Evolutionary conservation across 2,329 filamentous ascomycete species (phyloP).

Genomic region (Aspergillus neotritici): DNA sequence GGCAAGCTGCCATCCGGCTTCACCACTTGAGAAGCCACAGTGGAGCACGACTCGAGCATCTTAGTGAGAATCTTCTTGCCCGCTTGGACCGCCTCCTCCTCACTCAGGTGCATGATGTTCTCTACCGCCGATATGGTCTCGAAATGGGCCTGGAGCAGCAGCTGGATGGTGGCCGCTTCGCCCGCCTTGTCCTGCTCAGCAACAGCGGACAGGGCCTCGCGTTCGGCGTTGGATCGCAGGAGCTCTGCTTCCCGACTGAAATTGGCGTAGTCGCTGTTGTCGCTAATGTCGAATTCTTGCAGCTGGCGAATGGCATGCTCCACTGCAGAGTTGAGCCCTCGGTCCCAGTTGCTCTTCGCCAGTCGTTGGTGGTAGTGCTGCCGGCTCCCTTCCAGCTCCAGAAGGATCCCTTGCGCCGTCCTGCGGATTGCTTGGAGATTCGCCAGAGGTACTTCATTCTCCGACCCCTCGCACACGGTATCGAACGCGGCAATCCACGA

Average conservation of each 20-base stretch:
- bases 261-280: slow-evolving; percentile 63
- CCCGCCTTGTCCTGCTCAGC: slow-evolving; percentile 77
- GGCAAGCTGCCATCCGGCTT: slow-evolving; percentile 72
- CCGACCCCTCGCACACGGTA: slow-evolving; percentile 65
- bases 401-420: slow-evolving; percentile 78
- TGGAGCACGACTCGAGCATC: slow-evolving; percentile 69
- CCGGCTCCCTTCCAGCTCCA: slow-evolving; percentile 82
- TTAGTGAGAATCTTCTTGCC: slow-evolving; percentile 72
- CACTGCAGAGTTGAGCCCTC: slow-evolving; percentile 77
- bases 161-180: slow-evolving; percentile 72
- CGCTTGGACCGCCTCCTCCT: slow-evolving; percentile 73
- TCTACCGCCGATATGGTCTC: slow-evolving; percentile 80
- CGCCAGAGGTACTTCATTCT: slow-evolving; percentile 60
- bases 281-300: slow-evolving; percentile 60
- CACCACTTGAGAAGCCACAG: slow-evolving; percentile 73
- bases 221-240: slow-evolving; percentile 73
- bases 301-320: slow-evolving; percentile 79
- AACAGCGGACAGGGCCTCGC: slow-evolving; percentile 71
- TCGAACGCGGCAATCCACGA: slow-evolving; percentile 94
- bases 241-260: slow-evolving; percentile 79
- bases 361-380: slow-evolving; percentile 86
- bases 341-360: slow-evolving; percentile 77
- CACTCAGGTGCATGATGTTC: slow-evolving; percentile 74
- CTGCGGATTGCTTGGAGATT: slow-evolving; percentile 73
- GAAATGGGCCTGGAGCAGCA: slow-evolving; percentile 83